phyloP scores from a whole-genome alignment of 2,329 filamentous ascomycete species.

The Beauveria asiatica region DNA sequence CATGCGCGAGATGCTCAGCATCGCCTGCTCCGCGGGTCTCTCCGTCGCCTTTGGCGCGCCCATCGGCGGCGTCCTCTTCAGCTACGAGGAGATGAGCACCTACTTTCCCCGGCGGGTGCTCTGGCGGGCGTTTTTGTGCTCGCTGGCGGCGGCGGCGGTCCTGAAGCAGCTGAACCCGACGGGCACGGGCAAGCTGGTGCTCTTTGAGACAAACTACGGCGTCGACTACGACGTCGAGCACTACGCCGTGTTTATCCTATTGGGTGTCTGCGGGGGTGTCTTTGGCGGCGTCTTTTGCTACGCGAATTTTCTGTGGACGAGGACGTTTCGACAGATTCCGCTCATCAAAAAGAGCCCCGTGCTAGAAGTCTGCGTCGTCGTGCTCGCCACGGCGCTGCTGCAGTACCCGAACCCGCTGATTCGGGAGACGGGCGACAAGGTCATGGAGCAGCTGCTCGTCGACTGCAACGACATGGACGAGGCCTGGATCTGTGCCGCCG shows the following conservation, averaged over 20 bases:
- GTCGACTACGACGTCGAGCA: constrained; percentile 92
- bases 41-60: constrained; percentile 91
- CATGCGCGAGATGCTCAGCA: constrained; percentile 86
- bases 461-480: constrained; percentile 78
- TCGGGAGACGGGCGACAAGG: constrained; percentile 81
- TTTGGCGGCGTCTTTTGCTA: constrained; percentile 95
- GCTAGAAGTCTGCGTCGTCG: constrained; percentile 67
- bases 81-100: constrained; percentile 89
- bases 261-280: constrained; percentile 81
- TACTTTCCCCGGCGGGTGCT: constrained; percentile 99
- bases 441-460: constrained; percentile 84
- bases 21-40: constrained; percentile 84
- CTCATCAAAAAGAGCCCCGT: constrained; percentile 58
- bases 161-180: constrained; percentile 92
- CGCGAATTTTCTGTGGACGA: constrained; percentile 84
- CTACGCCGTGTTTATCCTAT: constrained; percentile 73
- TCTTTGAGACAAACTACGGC: constrained; percentile 93
- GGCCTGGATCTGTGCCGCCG: constrained; percentile 87
- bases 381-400: constrained; percentile 74
- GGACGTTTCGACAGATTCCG: constrained; percentile 55
- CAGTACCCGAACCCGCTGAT: constrained; percentile 97
- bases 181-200: constrained; percentile 85
- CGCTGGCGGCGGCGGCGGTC: constrained; percentile 97
- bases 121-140: constrained; percentile 99
- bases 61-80: constrained; percentile 91